phyloP scores from a whole-genome alignment of 2,329 filamentous ascomycete genomes.

The Coniochaeta sp. region DNA sequence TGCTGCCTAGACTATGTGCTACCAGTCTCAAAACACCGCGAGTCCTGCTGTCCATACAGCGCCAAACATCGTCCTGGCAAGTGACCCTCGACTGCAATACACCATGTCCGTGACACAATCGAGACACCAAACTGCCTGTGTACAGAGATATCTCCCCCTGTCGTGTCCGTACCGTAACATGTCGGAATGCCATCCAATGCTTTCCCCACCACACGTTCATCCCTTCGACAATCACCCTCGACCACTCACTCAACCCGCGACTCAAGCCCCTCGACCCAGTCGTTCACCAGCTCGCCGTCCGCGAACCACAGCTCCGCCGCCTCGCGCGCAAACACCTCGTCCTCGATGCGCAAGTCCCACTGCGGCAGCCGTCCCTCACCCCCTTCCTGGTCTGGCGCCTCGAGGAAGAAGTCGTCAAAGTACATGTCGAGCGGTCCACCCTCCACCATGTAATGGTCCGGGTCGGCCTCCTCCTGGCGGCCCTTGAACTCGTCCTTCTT shows the following conservation, averaged over 20 bases:
- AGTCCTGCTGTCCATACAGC: too few relatives aligned
- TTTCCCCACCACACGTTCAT: too few relatives aligned
- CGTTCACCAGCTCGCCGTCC: not conserved
- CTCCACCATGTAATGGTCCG: not conserved
- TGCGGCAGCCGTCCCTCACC: not conserved
- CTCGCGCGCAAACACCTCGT: not conserved
- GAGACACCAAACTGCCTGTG: too few relatives aligned
- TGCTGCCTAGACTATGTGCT: too few relatives aligned
- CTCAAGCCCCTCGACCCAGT: not conserved
- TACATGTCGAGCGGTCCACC: not conserved
- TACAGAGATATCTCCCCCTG: too few relatives aligned
- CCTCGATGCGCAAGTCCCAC: not conserved
- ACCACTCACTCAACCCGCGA: not conserved
- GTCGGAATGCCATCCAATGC: too few relatives aligned
- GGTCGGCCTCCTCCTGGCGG: not conserved
- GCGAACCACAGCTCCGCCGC: not conserved
- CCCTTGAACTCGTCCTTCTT: conserved; percentile 1
- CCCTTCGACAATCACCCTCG: too few relatives aligned
- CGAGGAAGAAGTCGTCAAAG: not conserved
- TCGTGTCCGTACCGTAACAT: too few relatives aligned
- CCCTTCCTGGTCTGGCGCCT: not conserved
- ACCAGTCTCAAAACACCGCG: too few relatives aligned
- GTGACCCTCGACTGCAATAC: too few relatives aligned
- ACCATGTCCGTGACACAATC: too few relatives aligned
- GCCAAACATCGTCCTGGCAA: too few relatives aligned